Evolutionary conservation across 2,329 filamentous ascomycete genomes (phyloP), one percentile per base, ranked within the genome.

Genomic region (Aspergillus vadensis): DNA sequence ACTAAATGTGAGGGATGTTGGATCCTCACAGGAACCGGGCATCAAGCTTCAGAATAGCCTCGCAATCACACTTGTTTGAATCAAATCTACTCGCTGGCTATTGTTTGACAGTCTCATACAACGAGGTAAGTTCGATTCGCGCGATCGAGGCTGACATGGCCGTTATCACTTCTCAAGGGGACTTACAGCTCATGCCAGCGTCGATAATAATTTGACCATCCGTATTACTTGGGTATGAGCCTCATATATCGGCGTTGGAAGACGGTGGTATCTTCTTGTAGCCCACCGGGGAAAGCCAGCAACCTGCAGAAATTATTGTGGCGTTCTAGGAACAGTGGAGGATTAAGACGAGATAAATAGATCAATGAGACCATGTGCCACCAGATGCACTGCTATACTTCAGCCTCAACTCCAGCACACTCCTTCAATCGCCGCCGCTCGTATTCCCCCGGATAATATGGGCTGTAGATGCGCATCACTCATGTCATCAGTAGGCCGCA

Each of bases 351-450:
- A 2, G 23, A 17, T 38, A 60, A 70, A 68, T 67, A 69, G 54
- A 70, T 68, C n/a, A 67, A 65, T 19, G 67, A 63, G 5, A 69
- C 63, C 65, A 69, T 66, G 15, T 59, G 53, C 68, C 69, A 71
- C 68, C 69, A 71, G 9, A 63, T 36, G 0, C 68, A 65, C 44
- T 68, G 62, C 15, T 66, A 62, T 8, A 70, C 60, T 49, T 71
- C 69, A 23, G 69, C 15, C 10, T 71, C 65, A 5, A 70, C 62
- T 41, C 62, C 49, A 27, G 67, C 32, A 23, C 54, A 69, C 17
- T 66, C 65, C 3, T 67, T 66, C 0, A 62, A 2, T 14, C 53
- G 55, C 23, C 59, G 25, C 25, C 60, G 32, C 14, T 55, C 53
- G 1, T 27, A 38, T 1, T 36, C 39, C 15, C 48, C 59, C 2